A percentile compares a stretch with the other conserved stretches of the same genome.
These are phyloP conservation scores for Podospora fimiseda DNA, from an alignment of 495 filamentous ascomycete genomes.

Conservation along the genomic window DNA sequence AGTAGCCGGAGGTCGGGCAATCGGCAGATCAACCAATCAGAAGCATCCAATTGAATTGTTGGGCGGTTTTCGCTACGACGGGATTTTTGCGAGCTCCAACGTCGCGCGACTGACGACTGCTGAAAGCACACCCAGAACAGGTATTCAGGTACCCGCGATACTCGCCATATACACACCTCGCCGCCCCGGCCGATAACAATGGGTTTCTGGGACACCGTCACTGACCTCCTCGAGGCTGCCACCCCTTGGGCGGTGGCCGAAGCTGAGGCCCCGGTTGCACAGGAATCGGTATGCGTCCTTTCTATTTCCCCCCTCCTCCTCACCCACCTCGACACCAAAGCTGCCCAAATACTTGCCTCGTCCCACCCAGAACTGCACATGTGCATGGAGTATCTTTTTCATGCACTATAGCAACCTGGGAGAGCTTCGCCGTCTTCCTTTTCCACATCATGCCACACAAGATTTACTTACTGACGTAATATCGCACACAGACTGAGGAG, in stretches of 20 bases:
- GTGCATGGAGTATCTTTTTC: background rate
- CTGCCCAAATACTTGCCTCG: too few relatives aligned
- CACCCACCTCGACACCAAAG: too few relatives aligned
- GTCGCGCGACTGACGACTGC: conserved; percentile 26
- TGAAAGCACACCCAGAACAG: conserved; percentile 23
- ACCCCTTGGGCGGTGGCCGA: conserved; percentile 50
- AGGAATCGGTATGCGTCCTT: conserved; percentile 19
- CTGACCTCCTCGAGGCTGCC: conserved; percentile 49
- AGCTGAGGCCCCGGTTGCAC: conserved; percentile 46
- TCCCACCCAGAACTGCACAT: too few relatives aligned
- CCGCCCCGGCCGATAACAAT: conserved; percentile 34
- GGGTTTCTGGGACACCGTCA: conserved; percentile 52
- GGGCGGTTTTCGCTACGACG: conserved; percentile 35
- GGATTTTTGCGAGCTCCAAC: conserved; percentile 34
- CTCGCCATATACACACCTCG: conserved; percentile 37
- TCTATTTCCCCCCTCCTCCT: conserved; percentile 9
- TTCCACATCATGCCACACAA: background rate
- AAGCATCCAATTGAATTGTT: conserved; percentile 38
- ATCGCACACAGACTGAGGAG: conserved; percentile 17
- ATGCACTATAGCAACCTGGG: background rate
- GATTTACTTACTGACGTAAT: conserved; percentile 1
- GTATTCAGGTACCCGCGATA: conserved; percentile 19
- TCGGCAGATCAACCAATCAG: conserved; percentile 33
- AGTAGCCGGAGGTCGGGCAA: conserved; percentile 12
- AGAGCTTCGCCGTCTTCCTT: background rate